Conservation (phyloP, 148 eudicot genomes). For the Cornus suecica region DNA sequence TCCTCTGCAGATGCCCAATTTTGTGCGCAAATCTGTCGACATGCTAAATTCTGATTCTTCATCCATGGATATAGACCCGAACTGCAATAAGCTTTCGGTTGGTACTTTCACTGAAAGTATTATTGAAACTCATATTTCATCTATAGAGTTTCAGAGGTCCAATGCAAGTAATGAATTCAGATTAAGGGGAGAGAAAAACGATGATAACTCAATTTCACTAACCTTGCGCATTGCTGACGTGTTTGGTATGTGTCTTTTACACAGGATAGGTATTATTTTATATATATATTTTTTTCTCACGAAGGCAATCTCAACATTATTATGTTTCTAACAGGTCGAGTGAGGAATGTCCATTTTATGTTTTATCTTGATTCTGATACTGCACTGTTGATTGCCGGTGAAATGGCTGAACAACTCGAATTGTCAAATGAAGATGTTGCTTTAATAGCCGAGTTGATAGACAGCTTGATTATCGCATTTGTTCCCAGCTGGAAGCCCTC, state of each 20-base stretch:
- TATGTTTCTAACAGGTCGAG: slow-evolving; percentile 39
- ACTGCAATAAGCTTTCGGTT: slow-evolving; percentile 23
- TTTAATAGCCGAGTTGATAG: slow-evolving; percentile 58
- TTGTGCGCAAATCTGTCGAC: slow-evolving; percentile 17
- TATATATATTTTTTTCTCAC: background rate
- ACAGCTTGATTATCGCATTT: slow-evolving; percentile 43
- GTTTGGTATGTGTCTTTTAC: slow-evolving; percentile 30
- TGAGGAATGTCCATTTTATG: slow-evolving; percentile 47
- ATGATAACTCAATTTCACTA: slow-evolving; percentile 46
- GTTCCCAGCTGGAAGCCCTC: slow-evolving; percentile 37
- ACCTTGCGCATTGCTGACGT: slow-evolving; percentile 42
- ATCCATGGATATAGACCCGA: slow-evolving; percentile 55
- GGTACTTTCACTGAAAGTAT: slow-evolving; percentile 32
- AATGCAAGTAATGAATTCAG: slow-evolving; percentile 43
- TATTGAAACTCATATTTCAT: slow-evolving; percentile 27
- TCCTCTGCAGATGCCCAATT: slow-evolving; percentile 17
- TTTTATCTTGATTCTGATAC: slow-evolving; percentile 59
- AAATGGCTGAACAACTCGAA: slow-evolving; percentile 70
- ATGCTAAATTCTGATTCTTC: slow-evolving; percentile 27
- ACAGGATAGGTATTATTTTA: background rate
- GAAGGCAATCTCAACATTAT: background rate
- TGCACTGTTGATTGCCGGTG: slow-evolving; percentile 48
- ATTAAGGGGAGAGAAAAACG: slow-evolving; percentile 41
- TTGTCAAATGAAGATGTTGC: slow-evolving; percentile 47
- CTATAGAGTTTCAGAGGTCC: slow-evolving; percentile 32